A percentile compares a stretch with the other conserved stretches of the same genome.
These are phyloP conservation scores for Trichoderma semiorbis DNA, from an alignment of 2,329 filamentous ascomycete genomes.

Conservation along the genomic window DNA sequence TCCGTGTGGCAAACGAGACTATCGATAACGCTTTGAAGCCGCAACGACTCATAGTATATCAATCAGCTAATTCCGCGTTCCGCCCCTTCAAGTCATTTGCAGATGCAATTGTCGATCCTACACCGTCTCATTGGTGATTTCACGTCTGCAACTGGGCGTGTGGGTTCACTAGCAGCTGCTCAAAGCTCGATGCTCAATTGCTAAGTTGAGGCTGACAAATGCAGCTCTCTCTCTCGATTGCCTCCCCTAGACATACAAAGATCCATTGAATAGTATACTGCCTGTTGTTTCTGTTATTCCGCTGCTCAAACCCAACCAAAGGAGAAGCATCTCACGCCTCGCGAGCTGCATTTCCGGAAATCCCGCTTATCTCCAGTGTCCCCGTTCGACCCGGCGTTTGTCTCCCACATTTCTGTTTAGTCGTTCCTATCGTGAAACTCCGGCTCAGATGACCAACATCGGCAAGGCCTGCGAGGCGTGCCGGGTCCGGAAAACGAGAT, in stretches of 20 bases:
- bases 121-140: neutral
- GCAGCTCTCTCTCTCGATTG: neutral
- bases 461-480: constrained; percentile 13
- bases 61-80: neutral
- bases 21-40: neutral
- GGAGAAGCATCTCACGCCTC: neutral
- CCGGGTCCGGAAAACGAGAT: constrained; percentile 10
- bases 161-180: neutral
- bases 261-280: neutral
- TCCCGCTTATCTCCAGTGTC: neutral
- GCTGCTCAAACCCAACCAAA: neutral
- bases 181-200: neutral
- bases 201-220: neutral
- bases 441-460: constrained; percentile 12
- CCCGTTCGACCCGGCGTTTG: neutral
- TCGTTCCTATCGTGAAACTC: neutral
- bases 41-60: neutral
- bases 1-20: neutral
- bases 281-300: neutral
- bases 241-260: neutral
- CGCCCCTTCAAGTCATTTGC: neutral
- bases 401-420: neutral
- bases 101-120: neutral
- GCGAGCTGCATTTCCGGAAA: neutral
- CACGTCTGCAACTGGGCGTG: neutral